Percentiles rank a stretch among this genome's conserved stretches.
These are phyloP conservation scores for Colletotrichum sp. DNA, from an alignment of 2,329 filamentous ascomycete genomes.

Conservation along the genomic window DNA sequence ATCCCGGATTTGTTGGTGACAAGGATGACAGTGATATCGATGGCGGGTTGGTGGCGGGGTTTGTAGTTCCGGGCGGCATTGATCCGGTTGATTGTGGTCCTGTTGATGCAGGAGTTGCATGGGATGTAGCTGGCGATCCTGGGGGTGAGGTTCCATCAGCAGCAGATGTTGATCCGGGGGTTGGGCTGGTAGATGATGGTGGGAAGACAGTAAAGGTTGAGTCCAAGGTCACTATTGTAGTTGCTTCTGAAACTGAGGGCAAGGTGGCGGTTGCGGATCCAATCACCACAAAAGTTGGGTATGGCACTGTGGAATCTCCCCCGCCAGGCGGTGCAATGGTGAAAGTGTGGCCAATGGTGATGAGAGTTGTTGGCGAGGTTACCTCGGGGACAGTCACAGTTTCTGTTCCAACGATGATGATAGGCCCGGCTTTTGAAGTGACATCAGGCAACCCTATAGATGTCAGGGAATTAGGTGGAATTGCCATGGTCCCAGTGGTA, in stretches of 20 bases:
- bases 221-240: not conserved
- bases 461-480: not conserved
- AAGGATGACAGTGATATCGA: accelerated
- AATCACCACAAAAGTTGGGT: not conserved
- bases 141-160: not conserved
- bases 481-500: not conserved
- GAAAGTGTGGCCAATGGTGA: not conserved
- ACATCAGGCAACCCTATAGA: accelerated
- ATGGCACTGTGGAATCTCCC: not conserved
- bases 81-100: accelerated
- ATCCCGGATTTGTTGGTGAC: accelerated
- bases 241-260: not conserved
- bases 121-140: accelerated
- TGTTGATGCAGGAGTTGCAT: accelerated
- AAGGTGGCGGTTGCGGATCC: not conserved
- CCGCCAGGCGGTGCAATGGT: accelerated
- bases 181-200: accelerated
- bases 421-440: not conserved
- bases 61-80: accelerated
- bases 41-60: accelerated
- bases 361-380: not conserved
- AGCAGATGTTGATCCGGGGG: accelerated
- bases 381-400: not conserved
- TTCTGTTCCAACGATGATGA: accelerated
- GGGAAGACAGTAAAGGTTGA: not conserved